These are phyloP conservation scores for Dichomitus squalens DNA, from an alignment of 1,284 basidiomycete species.

Conservation along the genomic window DNA sequence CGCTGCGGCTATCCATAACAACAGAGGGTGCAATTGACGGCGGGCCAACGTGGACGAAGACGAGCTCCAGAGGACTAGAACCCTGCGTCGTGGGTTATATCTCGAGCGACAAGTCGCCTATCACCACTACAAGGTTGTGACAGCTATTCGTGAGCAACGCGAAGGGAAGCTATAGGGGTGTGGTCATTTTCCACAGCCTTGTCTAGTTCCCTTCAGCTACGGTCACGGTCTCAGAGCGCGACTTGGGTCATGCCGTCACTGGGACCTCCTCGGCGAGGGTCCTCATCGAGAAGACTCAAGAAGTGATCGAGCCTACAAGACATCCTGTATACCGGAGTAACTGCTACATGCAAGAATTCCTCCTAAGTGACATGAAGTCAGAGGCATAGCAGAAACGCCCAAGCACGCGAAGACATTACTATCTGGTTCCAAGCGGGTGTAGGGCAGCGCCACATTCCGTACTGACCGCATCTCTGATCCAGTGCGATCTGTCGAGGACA, in stretches of 20 bases:
- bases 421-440: too few relatives aligned
- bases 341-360: too few relatives aligned
- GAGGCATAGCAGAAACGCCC: too few relatives aligned
- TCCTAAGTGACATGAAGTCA: too few relatives aligned
- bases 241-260: neutral
- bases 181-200: neutral
- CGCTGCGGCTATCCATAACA: neutral
- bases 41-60: neutral
- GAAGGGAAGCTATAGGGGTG: neutral
- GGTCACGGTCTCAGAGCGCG: neutral
- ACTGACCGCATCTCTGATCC: neutral
- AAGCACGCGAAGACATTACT: too few relatives aligned
- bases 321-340: too few relatives aligned
- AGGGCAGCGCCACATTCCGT: neutral
- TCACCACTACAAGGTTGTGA: neutral
- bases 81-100: neutral
- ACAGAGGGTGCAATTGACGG: neutral
- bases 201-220: neutral
- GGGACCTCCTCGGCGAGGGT: neutral
- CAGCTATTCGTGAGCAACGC: neutral
- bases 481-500: neutral
- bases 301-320: too few relatives aligned
- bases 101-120: neutral
- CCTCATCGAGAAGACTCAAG: neutral
- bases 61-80: neutral